Percentiles rank a stretch among this genome's conserved stretches.
phyloP scores from a whole-genome alignment of 768 basidiomycete genomes.

The Tricholoma terreum region DNA sequence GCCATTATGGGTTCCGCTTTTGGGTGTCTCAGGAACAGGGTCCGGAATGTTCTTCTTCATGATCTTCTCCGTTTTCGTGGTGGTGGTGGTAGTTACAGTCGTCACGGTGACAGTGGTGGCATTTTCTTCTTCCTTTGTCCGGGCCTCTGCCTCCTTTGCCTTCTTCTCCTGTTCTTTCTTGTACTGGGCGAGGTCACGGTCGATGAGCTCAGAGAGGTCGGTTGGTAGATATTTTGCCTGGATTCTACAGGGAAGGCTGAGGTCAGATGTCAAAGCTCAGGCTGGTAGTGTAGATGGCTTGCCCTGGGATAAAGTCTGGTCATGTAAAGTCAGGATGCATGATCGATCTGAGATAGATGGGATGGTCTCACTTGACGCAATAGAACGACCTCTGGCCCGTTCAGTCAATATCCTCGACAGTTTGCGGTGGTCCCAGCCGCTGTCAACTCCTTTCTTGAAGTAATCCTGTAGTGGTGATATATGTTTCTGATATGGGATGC shows the following conservation, averaged over 20 bases:
- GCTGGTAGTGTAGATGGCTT: constrained; percentile 1
- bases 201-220: constrained; percentile 32
- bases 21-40: not conserved
- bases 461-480: constrained; percentile 13
- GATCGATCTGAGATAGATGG: not conserved
- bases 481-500: not conserved
- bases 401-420: constrained; percentile 40
- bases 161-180: constrained; percentile 29
- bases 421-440: constrained; percentile 37
- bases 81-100: constrained; percentile 18
- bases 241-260: constrained; percentile 11
- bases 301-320: constrained; percentile 36
- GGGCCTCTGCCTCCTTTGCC: constrained; percentile 10
- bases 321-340: not conserved
- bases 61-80: constrained; percentile 7
- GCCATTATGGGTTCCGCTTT: not conserved
- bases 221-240: constrained; percentile 33
- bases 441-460: constrained; percentile 23
- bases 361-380: constrained; percentile 41
- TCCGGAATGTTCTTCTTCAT: constrained; percentile 21
- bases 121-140: constrained; percentile 24
- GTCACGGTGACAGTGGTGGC: constrained; percentile 20
- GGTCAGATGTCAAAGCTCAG: not conserved
- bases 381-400: constrained; percentile 43
- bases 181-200: constrained; percentile 26